phyloP scores from a whole-genome alignment of 169 alveolate genomes.

The Cryptosporidium sp. region DNA sequence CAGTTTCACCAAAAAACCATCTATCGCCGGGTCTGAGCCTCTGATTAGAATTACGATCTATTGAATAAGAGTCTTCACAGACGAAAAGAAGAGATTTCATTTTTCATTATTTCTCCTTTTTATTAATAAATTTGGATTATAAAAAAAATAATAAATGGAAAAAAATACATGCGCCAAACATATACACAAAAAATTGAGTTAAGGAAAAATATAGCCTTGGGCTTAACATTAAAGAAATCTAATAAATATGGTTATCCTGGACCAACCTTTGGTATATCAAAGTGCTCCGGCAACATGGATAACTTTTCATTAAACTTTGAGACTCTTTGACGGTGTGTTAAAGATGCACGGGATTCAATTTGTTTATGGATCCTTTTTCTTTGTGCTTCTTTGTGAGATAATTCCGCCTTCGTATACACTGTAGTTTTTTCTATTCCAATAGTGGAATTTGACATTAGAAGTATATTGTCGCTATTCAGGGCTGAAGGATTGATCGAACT shows the following conservation, averaged over 20 bases:
- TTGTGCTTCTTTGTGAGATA: constrained; percentile 84
- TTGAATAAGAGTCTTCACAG: constrained; percentile 24
- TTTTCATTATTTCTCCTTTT: constrained; percentile 13
- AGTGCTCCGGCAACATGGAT: constrained; percentile 88
- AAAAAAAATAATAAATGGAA: not conserved
- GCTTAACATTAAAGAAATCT: not conserved
- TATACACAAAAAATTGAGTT: constrained; percentile 2
- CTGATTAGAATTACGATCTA: not conserved
- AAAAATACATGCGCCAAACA: constrained; percentile 68
- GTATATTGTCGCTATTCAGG: not conserved
- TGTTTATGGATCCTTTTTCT: constrained; percentile 83
- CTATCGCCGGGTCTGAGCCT: not conserved
- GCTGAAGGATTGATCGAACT: not conserved
- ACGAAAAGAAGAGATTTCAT: constrained; percentile 61
- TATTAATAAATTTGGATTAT: not conserved
- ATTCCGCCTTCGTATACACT: constrained; percentile 78
- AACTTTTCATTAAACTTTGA: constrained; percentile 87
- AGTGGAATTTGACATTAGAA: not conserved
- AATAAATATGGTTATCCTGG: constrained; percentile 83
- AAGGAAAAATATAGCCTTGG: not conserved
- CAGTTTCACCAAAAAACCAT: constrained; percentile 71
- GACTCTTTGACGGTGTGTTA: constrained; percentile 88
- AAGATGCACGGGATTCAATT: constrained; percentile 82
- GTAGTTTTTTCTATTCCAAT: not conserved
- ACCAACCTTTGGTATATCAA: constrained; percentile 92